phyloP scores from a whole-genome alignment of 306 rosid genomes.

The Mimosa pudica region DNA sequence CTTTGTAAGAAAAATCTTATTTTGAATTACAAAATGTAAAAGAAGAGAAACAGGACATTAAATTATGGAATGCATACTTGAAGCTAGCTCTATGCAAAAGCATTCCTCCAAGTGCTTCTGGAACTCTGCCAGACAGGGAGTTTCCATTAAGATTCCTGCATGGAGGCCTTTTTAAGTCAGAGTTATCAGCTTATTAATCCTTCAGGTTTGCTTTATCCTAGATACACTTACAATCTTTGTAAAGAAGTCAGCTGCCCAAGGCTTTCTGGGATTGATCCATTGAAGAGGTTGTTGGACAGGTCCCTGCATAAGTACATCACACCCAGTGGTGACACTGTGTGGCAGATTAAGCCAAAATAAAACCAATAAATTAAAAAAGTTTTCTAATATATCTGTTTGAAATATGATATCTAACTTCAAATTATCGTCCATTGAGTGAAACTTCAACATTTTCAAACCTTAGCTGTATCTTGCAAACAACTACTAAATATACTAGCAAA shows the following conservation, averaged over 20 bases:
- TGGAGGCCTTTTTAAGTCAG: constrained; percentile 28
- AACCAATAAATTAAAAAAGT: constrained; percentile 4
- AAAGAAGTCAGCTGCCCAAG: constrained; percentile 79
- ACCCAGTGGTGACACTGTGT: constrained; percentile 35
- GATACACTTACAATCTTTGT: constrained; percentile 65
- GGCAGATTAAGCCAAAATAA: constrained; percentile 26
- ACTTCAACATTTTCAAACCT: too few relatives aligned
- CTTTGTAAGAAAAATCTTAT: not conserved
- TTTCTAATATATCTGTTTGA: constrained; percentile 9
- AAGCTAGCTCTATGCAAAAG: constrained; percentile 97
- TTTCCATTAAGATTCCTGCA: constrained; percentile 92
- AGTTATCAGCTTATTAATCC: constrained; percentile 24
- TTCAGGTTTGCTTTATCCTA: constrained; percentile 20
- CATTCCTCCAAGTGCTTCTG: constrained; percentile 79
- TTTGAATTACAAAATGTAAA: not conserved
- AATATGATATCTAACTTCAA: constrained; percentile 20
- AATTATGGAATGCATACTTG: constrained; percentile 63
- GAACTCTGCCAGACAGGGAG: constrained; percentile 77
- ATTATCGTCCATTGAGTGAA: not conserved
- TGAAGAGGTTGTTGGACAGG: constrained; percentile 79
- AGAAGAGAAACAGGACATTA: not conserved
- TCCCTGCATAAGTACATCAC: constrained; percentile 63
- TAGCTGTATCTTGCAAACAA: too few relatives aligned
- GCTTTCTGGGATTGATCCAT: constrained; percentile 92
- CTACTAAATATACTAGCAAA: too few relatives aligned